Evolutionary conservation across 2,329 filamentous ascomycete genomes (phyloP).

Genomic region (Talaromyces sp.): DNA sequence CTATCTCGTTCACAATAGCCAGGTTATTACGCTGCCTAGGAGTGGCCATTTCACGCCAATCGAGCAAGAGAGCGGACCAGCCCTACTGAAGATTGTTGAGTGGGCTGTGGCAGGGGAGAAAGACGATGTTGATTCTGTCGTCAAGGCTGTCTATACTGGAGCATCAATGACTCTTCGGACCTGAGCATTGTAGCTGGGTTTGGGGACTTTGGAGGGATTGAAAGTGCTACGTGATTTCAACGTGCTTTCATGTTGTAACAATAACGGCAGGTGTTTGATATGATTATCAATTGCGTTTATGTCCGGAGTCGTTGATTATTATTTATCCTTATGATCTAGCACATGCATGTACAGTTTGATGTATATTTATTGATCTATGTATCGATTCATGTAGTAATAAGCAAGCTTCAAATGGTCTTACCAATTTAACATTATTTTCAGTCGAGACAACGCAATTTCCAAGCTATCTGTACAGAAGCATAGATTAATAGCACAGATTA

Average conservation of each 20-base stretch:
- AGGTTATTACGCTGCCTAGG: slow-evolving; percentile 45
- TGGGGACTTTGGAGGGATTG: not conserved
- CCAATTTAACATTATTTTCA: not conserved
- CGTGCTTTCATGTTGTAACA: not conserved
- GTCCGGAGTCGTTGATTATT: too few relatives aligned
- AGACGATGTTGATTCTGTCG: slow-evolving; percentile 26
- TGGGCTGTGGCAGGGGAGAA: slow-evolving; percentile 35
- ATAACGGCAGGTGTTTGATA: not conserved
- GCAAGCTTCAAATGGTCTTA: not conserved
- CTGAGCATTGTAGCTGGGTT: slow-evolving; percentile 13
- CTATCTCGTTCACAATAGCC: slow-evolving; percentile 46
- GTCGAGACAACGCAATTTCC: not conserved
- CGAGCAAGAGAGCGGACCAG: slow-evolving; percentile 40
- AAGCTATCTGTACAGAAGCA: not conserved
- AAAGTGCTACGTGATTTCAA: not conserved
- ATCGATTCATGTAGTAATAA: too few relatives aligned
- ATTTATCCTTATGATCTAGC: not conserved
- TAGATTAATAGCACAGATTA: not conserved
- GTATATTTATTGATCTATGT: too few relatives aligned
- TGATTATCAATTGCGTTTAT: not conserved
- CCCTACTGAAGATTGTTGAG: slow-evolving; percentile 37
- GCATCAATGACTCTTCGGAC: slow-evolving; percentile 27
- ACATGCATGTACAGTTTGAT: not conserved
- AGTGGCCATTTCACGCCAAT: slow-evolving; percentile 52
- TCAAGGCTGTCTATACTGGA: slow-evolving; percentile 28